Evolutionary conservation across 768 basidiomycete genomes (phyloP).

Genomic region (Favolaschia claudopus): DNA sequence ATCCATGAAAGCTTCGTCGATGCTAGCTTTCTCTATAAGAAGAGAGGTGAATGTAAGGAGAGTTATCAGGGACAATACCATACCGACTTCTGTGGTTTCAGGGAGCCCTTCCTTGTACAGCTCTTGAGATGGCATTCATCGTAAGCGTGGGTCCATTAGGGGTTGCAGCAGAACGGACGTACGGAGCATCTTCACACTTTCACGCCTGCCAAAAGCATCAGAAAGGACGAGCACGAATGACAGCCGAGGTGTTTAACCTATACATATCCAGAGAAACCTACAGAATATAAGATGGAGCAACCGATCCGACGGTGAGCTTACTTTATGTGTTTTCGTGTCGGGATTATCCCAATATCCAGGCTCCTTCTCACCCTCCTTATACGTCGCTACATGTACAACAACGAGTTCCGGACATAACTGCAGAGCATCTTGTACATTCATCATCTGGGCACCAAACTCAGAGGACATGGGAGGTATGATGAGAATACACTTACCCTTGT

Average conservation of each 20-base stretch:
- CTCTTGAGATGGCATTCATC: slow-evolving; percentile 27
- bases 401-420: slow-evolving; percentile 85
- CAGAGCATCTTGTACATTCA: slow-evolving; percentile 81
- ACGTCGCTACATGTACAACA: slow-evolving; percentile 95
- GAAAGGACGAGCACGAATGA: slow-evolving; percentile 66
- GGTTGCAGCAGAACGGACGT: slow-evolving; percentile 2
- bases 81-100: slow-evolving; percentile 79
- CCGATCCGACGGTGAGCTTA: slow-evolving; percentile 33
- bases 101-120: slow-evolving; percentile 85
- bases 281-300: neutral
- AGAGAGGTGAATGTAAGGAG: neutral
- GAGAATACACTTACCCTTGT: slow-evolving; percentile 58
- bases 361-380: slow-evolving; percentile 84
- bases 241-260: neutral
- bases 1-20: slow-evolving; percentile 97
- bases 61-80: slow-evolving; percentile 18
- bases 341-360: slow-evolving; percentile 94
- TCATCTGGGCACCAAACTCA: slow-evolving; percentile 52
- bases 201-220: slow-evolving; percentile 90
- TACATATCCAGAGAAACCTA: slow-evolving; percentile 4
- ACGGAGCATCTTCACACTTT: slow-evolving; percentile 83
- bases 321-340: slow-evolving; percentile 92
- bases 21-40: slow-evolving; percentile 96
- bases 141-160: neutral
- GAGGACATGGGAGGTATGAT: neutral